Evolutionary conservation across 345 rosid genomes (phyloP).

Genomic region (Brassica napus): Da-Ae NC_063447.1:53863501-53864000

Average conservation of each 20-base stretch:
- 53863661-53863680: neutral
- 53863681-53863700: neutral
- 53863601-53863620: constrained; percentile 7
- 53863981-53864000: constrained; percentile 82
- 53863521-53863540: constrained; percentile 37
- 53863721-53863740: no score
- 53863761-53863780: constrained; percentile 9
- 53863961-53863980: constrained; percentile 39
- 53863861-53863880: constrained; percentile 3
- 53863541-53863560: neutral
- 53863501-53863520: constrained; percentile 43
- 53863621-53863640: no score
- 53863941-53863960: neutral
- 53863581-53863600: constrained; percentile 30
- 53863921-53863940: neutral
- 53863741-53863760: neutral
- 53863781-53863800: constrained; percentile 26
- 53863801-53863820: neutral
- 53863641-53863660: neutral
- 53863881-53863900: neutral
- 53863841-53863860: constrained; percentile 25
- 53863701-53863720: neutral
- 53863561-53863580: constrained; percentile 47
- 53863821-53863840: constrained; percentile 29
- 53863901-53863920: constrained; percentile 1